A percentile compares a stretch with the other conserved stretches of the same genome.
phyloP scores from a whole-genome alignment of 768 basidiomycete genomes.

The Cystofilobasidium capitatum region DNA sequence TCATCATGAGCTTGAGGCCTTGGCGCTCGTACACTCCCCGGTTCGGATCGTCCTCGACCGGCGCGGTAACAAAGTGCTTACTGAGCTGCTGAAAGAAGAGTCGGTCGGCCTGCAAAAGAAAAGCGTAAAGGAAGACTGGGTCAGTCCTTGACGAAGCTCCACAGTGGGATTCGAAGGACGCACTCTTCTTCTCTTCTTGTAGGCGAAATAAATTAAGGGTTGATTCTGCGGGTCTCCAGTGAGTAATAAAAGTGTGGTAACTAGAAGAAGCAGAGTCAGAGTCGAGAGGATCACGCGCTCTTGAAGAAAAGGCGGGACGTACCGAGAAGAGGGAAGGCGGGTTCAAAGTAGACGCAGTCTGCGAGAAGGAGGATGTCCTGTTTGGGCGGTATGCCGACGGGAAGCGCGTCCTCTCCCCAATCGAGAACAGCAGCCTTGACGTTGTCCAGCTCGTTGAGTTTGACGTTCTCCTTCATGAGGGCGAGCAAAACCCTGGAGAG shows the following conservation, averaged over 20 bases:
- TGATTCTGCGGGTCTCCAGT: constrained; percentile 38
- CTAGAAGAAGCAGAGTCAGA: constrained; percentile 32
- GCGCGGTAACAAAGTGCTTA: constrained; percentile 64
- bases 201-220: constrained; percentile 74
- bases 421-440: constrained; percentile 64
- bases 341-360: constrained; percentile 93
- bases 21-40: constrained; percentile 16
- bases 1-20: constrained; percentile 6
- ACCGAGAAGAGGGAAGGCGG: constrained; percentile 69
- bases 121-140: not conserved
- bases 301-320: not conserved
- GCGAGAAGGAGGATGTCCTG: constrained; percentile 69
- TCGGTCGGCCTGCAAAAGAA: constrained; percentile 60
- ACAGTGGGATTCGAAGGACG: constrained; percentile 3
- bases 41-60: constrained; percentile 43
- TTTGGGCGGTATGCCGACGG: constrained; percentile 45
- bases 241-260: constrained; percentile 63
- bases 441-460: constrained; percentile 52
- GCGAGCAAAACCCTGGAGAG: constrained; percentile 1
- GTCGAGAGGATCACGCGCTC: not conserved
- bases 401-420: constrained; percentile 53
- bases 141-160: not conserved
- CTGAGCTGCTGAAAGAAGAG: constrained; percentile 71
- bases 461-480: constrained; percentile 68
- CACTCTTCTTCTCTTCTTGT: constrained; percentile 86